Conservation (phyloP, 352 stramenopile species). For the Globisporangium iwayamae region DNA sequence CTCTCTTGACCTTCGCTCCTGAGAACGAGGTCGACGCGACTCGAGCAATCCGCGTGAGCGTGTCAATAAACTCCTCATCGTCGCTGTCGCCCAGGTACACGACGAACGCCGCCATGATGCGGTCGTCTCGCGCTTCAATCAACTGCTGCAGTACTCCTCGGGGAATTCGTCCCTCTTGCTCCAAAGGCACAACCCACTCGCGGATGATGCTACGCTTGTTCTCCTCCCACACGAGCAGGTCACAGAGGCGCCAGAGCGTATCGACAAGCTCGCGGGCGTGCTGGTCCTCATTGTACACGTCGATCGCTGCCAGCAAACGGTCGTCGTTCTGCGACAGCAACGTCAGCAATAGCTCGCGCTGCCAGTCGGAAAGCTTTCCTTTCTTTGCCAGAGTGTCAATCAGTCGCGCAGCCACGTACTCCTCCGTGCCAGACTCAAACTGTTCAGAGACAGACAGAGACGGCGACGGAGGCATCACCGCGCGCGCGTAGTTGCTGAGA, state of each 20-base stretch:
- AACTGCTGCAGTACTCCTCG: constrained; percentile 41
- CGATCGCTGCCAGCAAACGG: constrained; percentile 47
- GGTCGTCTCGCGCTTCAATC: constrained; percentile 47
- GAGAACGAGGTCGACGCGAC: constrained; percentile 23
- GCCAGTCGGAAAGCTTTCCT: constrained; percentile 44
- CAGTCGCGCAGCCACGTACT: constrained; percentile 24
- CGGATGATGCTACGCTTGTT: constrained; percentile 45
- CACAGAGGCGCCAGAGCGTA: constrained; percentile 51
- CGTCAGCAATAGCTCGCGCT: constrained; percentile 55
- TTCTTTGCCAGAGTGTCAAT: constrained; percentile 33
- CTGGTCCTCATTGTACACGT: constrained; percentile 50
- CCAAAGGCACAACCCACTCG: constrained; percentile 54
- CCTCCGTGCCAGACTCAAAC: constrained; percentile 17
- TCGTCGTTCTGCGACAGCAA: constrained; percentile 39
- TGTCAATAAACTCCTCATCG: constrained; percentile 60
- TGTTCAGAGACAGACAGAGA: constrained; percentile 11
- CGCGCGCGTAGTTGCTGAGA: neutral
- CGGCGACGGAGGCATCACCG: constrained; percentile 3
- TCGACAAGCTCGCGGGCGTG: constrained; percentile 49
- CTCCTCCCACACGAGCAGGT: constrained; percentile 60
- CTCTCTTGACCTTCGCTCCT: neutral
- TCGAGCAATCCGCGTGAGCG: constrained; percentile 41
- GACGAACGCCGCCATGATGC: constrained; percentile 62
- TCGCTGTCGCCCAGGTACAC: constrained; percentile 65
- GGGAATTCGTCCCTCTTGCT: constrained; percentile 23